These are phyloP conservation scores for Erucastrum elatum DNA, from an alignment of 345 rosid genomes.

Conservation along the genomic window DNA sequence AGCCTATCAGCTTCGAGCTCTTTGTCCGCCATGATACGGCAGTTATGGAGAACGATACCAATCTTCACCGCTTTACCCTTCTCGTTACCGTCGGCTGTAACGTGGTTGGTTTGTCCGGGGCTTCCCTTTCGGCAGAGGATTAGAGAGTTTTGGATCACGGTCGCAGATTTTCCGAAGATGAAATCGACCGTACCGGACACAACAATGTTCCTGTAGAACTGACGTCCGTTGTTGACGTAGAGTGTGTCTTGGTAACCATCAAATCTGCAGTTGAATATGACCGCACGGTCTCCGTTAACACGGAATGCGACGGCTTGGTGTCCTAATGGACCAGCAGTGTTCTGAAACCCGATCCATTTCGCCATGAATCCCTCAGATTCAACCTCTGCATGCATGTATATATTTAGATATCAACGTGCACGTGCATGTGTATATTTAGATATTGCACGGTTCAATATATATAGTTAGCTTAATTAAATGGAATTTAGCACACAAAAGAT, in stretches of 20 bases:
- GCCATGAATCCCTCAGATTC: conserved; percentile 61
- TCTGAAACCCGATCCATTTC: conserved; percentile 56
- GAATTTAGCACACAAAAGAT: background rate
- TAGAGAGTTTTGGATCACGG: conserved; percentile 66
- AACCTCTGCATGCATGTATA: conserved; percentile 52
- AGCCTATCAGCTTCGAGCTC: conserved; percentile 42
- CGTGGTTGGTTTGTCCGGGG: conserved; percentile 49
- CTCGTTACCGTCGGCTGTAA: conserved; percentile 63
- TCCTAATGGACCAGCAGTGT: conserved; percentile 70
- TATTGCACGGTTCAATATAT: background rate
- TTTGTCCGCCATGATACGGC: conserved; percentile 66
- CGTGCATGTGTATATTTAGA: conserved; percentile 13
- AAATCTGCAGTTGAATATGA: conserved; percentile 57
- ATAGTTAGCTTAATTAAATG: background rate
- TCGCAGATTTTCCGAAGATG: conserved; percentile 67
- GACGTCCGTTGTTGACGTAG: conserved; percentile 55
- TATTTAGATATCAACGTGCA: conserved; percentile 29
- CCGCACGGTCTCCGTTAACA: conserved; percentile 53
- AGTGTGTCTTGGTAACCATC: conserved; percentile 76
- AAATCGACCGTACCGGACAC: conserved; percentile 76
- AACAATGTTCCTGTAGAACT: conserved; percentile 67
- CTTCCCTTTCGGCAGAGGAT: conserved; percentile 51
- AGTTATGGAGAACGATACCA: conserved; percentile 68
- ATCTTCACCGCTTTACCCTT: conserved; percentile 28
- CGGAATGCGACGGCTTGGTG: conserved; percentile 76